Percentiles rank a stretch among this genome's conserved stretches.
These are phyloP conservation scores for Daedaleopsis sinensis DNA, from an alignment of 768 basidiomycete species.

Conservation along the genomic window DNA sequence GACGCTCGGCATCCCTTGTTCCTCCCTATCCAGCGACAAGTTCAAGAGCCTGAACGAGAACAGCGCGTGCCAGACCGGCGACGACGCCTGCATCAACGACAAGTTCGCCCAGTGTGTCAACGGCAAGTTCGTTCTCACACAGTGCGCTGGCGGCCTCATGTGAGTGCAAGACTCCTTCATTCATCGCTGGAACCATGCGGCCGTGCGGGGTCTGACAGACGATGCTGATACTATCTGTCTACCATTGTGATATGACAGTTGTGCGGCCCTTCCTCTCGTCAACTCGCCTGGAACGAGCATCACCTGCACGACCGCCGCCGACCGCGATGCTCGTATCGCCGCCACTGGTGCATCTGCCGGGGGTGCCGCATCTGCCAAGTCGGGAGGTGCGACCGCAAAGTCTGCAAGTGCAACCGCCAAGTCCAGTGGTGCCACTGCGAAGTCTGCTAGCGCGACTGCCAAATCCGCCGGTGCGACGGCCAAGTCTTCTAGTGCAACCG, in stretches of 20 bases:
- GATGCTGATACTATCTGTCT: neutral
- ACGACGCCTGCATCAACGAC: constrained; percentile 51
- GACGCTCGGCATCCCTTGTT: neutral
- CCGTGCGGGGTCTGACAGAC: neutral
- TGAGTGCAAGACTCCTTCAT: constrained; percentile 18
- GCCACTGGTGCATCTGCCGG: constrained; percentile 33
- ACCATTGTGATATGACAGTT: constrained; percentile 17
- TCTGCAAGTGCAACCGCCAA: constrained; percentile 19
- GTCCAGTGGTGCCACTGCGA: constrained; percentile 2
- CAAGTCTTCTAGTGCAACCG: neutral
- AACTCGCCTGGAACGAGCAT: constrained; percentile 53
- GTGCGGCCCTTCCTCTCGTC: constrained; percentile 51
- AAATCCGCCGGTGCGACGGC: constrained; percentile 17
- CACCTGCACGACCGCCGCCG: constrained; percentile 52
- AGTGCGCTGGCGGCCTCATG: constrained; percentile 28
- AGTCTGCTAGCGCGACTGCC: neutral
- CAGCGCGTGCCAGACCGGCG: constrained; percentile 48
- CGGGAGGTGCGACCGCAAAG: constrained; percentile 3
- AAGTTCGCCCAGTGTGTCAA: constrained; percentile 60
- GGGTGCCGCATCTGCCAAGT: constrained; percentile 12
- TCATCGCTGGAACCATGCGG: neutral
- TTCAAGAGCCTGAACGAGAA: constrained; percentile 49
- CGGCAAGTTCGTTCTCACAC: constrained; percentile 39
- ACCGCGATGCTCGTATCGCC: constrained; percentile 50
- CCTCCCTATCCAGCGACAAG: constrained; percentile 31